A percentile compares a stretch with the other conserved stretches of the same genome.
These are phyloP conservation scores for Aureobasidium uvarum DNA, from an alignment of 2,329 filamentous ascomycete genomes.

Conservation along the genomic window DNA sequence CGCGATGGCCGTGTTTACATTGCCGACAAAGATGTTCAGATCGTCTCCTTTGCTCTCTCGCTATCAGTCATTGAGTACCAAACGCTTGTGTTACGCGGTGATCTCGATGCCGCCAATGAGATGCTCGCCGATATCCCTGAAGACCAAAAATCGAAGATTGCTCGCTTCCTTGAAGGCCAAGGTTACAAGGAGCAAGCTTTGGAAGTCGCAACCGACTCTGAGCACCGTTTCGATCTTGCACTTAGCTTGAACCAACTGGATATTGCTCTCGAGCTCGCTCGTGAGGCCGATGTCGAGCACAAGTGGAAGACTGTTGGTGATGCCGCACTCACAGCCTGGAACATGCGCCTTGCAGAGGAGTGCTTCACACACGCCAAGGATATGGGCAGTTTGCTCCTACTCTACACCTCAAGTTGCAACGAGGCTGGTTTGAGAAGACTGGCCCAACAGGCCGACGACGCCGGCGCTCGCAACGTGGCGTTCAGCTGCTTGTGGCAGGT, in stretches of 20 bases:
- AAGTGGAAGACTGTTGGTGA: slow-evolving; percentile 99
- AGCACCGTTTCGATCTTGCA: slow-evolving; percentile 95
- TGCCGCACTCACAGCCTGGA: slow-evolving; percentile 80
- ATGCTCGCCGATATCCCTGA: slow-evolving; percentile 78
- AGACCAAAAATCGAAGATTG: slow-evolving; percentile 98
- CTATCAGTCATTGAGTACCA: slow-evolving; percentile 95
- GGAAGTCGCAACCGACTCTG: slow-evolving; percentile 88
- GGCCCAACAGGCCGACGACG: slow-evolving; percentile 69
- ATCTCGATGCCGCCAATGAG: slow-evolving; percentile 87
- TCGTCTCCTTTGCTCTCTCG: slow-evolving; percentile 87
- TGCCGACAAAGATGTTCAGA: slow-evolving; percentile 89
- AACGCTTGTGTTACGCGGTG: slow-evolving; percentile 87
- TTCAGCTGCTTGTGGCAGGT: slow-evolving; percentile 89
- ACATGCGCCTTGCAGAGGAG: slow-evolving; percentile 82
- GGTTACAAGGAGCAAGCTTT: slow-evolving; percentile 95
- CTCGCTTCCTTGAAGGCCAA: slow-evolving; percentile 94
- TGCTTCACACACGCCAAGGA: slow-evolving; percentile 92
- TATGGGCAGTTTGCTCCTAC: slow-evolving; percentile 78
- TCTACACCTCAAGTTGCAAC: slow-evolving; percentile 84
- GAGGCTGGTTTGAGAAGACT: slow-evolving; percentile 69
- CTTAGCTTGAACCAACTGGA: slow-evolving; percentile 78
- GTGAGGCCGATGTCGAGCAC: slow-evolving; percentile 82
- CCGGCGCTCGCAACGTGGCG: slow-evolving; percentile 84
- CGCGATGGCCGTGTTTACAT: slow-evolving; percentile 94
- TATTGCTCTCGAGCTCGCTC: slow-evolving; percentile 80